Evolutionary conservation across 2,329 filamentous ascomycete species (phyloP), one percentile per base, ranked within the genome.

Genomic region (Alternaria viburni): DNA sequence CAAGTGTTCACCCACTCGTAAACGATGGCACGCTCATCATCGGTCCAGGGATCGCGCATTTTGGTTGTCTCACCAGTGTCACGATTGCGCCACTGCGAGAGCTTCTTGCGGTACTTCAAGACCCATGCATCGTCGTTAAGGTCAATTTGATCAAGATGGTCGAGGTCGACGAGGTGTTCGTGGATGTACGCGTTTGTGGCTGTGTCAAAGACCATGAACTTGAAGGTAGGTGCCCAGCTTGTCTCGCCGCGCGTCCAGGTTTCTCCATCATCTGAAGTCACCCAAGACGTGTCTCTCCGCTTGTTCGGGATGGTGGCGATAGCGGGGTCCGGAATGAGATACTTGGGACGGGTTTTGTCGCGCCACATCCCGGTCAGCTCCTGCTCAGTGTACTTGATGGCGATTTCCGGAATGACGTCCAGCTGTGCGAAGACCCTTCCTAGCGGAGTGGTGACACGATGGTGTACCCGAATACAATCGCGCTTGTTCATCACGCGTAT

Each of bases 131-230:
- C 30, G 9, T 57, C 23, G 21, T 57, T 57, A 1, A 57, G 55
- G 9, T 57, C 15, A 11, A 50, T 57, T 8, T 23, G n/a, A n/a
- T 57, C 45, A 21, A 50, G 12, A 1, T 28, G 21, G 3, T 43
- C 13, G 3, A 21, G 17, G 4, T 28, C 6, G 3, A 59, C 17
- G 19, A 32, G 6, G 13, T 46, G 26, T 11, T 54, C 13, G 11
- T 46, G 11, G 12, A 46, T 54, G 17, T 59, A 59, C 3, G 57
- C 57, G 3, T 59, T 6, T 1, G 47, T 59, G 13, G 43, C 25
- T 49, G 45, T 30, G 10, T 54, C 57, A 17, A 59, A 54, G 17
- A 59, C 57, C 23, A 54, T 54, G 15, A 59, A 59, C 13, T 45
- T 26, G 25, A 59, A 41, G 6, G 13, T 54, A 4, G 47, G 41